Evolutionary conservation across 495 filamentous ascomycete genomes (phyloP).

Genomic region (Jackrogersella multiformis): DNA sequence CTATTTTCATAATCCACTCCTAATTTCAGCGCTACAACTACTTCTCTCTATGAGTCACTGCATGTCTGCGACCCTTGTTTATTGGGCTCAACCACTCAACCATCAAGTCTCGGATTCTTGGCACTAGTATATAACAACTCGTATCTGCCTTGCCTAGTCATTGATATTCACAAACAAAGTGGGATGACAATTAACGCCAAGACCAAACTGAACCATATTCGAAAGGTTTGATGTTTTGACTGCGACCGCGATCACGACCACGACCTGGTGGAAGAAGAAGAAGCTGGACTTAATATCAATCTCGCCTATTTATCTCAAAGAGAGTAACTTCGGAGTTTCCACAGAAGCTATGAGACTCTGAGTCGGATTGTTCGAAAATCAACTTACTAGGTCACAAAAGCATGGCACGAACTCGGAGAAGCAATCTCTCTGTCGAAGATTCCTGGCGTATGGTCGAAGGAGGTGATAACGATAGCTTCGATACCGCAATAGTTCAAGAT

Average conservation of each 20-base stretch:
- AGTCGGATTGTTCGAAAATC: constrained; percentile 1
- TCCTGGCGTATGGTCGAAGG: constrained; percentile 63
- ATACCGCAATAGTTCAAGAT: constrained; percentile 52
- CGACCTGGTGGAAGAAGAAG: not conserved
- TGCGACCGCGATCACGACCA: no score
- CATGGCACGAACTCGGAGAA: constrained; percentile 31
- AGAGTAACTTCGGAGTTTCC: not conserved
- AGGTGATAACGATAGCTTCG: constrained; percentile 61
- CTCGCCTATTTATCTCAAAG: not conserved
- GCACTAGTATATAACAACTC: constrained; percentile 27
- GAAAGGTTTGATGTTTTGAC: not conserved
- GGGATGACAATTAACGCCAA: not conserved
- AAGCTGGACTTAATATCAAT: not conserved
- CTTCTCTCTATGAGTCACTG: constrained; percentile 26
- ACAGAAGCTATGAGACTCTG: constrained; percentile 20
- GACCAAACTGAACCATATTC: not conserved
- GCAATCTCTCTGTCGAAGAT: constrained; percentile 48
- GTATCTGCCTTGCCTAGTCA: constrained; percentile 19
- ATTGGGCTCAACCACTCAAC: not conserved
- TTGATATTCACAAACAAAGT: not conserved
- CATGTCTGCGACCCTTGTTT: constrained; percentile 5
- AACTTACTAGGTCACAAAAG: constrained; percentile 1
- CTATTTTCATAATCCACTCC: not conserved
- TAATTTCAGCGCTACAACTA: constrained; percentile 3
- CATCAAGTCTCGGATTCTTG: constrained; percentile 16